phyloP scores from a whole-genome alignment of 306 rosid species.

The Glycine soja region DNA sequence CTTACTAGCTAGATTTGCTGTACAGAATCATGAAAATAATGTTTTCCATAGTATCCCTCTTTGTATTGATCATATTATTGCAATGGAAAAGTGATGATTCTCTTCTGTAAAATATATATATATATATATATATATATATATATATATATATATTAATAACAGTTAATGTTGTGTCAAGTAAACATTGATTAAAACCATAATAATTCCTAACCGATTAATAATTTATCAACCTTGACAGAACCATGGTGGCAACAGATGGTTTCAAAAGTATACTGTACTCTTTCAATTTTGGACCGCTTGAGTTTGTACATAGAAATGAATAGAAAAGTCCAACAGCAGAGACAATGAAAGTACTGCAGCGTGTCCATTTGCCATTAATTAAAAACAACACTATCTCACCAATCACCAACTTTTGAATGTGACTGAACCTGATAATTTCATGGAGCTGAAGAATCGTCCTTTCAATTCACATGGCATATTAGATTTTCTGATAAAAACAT shows the following conservation, averaged over 20 bases:
- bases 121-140: too few species aligned
- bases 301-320: neutral
- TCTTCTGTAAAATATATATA: too few species aligned
- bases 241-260: neutral
- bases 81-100: too few species aligned
- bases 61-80: too few species aligned
- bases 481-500: neutral
- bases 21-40: too few species aligned
- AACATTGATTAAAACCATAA: too few species aligned
- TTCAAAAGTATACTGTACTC: neutral
- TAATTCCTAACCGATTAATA: too few species aligned
- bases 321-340: neutral
- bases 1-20: too few species aligned
- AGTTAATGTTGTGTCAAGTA: neutral
- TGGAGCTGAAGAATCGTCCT: neutral
- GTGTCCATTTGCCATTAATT: neutral
- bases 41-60: too few species aligned
- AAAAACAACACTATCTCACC: neutral
- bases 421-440: neutral
- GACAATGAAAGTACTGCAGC: neutral
- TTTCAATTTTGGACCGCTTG: slow-evolving; percentile 3
- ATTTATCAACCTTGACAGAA: too few species aligned
- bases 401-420: neutral
- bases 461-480: neutral
- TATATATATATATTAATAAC: too few species aligned